Base-by-base conservation (phyloP, 768 basidiomycete species). In the Suillus hirtellus region DNA sequence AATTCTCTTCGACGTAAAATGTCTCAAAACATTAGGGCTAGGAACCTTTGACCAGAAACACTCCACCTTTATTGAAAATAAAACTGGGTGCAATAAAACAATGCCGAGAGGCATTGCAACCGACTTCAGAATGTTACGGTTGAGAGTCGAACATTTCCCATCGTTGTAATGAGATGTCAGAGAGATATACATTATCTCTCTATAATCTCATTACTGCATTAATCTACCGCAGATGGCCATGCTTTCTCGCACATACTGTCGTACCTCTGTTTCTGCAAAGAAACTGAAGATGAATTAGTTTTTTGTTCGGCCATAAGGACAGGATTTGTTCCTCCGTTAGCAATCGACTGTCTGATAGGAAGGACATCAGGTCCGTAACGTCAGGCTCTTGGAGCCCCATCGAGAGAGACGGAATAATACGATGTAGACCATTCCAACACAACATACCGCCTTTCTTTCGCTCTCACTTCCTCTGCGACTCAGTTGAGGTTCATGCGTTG, bases 321-420 rank as follows among this genome's bases (percentile, higher is more conserved):
- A 7, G 17, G 15, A 46, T 40, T 31, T 9, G 14, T 55, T 55
- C 50, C n/a, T 19, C 60, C n/a, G 19, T 17, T 14, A 12, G 21
- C 50, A 42, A 54, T 52, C 17, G 19, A 37, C 69, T 68, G 11
- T 70, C 72, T 9, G 72, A 74, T 38, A 77, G 66, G 67, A 74
- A 77, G 11, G 74, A 72, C 4, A 76, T 75, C 6, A 77, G 38
- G 9, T 61, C 60, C 1, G 76, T 19, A 3, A 43, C 19, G 43
- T 43, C 19, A 19, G 43, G 43, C 19, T 2, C 9, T 7, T 17
- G 8, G 19, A 19, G 19, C 19, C 19, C 19, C 17, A 42, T 42
- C 40, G 40, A 42, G 40, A 42, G 40, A 42, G 40, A 6, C 40
- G 6, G 40, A 42, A 15, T 17, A 6, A 42, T 42, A 42, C 40